Base-by-base conservation (phyloP, 2,329 filamentous ascomycete genomes). In the Epichloe glyceriae region DNA sequence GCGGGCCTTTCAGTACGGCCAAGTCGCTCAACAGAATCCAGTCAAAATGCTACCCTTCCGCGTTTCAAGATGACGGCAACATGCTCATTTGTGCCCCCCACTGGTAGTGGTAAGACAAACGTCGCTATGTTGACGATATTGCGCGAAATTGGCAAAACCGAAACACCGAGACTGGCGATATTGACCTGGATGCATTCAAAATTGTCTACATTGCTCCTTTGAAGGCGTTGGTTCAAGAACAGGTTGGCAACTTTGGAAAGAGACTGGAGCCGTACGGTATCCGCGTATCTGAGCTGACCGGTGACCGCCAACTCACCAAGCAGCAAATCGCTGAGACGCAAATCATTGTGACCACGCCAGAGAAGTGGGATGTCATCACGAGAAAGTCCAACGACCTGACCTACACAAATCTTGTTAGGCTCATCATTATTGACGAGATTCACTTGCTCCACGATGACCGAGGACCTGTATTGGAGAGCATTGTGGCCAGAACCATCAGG, bases 291-390 rank as follows among this genome's bases (percentile, higher is more conserved):
- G 93, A 98, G 68, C 73, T 98, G 62, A 98, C 93, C 54, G 93
- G 93, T 72, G 93, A 98, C 71, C 87, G 93, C 49, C 93, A 97
- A 69, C 84, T 98, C 64, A 98, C 91, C 19, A 98, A 98, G 70
- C 89, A 95, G 67, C 93, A 98, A 73, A 97, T 98, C 56, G 82
- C 91, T 2, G 93, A 98, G 62, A 98, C 93, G 0, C 91, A 98
- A 66, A 84, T 98, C 59, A 98, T 98, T 59, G 90, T 98, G 53
- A 98, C 93, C 0, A 98, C 93, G 0, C 93, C 93, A 19, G 93
- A 98, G 69, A 98, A 98, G 71, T 98, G 89, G 86, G 93, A 98
- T 68, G 91, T 98, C 58, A 96, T 98, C 59, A 98, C 94, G 5
- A 82, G 94, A 69, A 98, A 98, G 69, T 90, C 91, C 6, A 96